Percentiles rank a stretch among this genome's conserved stretches.
Conservation (phyloP, 2,329 filamentous ascomycete species). For the Calonectria naviculata region DNA sequence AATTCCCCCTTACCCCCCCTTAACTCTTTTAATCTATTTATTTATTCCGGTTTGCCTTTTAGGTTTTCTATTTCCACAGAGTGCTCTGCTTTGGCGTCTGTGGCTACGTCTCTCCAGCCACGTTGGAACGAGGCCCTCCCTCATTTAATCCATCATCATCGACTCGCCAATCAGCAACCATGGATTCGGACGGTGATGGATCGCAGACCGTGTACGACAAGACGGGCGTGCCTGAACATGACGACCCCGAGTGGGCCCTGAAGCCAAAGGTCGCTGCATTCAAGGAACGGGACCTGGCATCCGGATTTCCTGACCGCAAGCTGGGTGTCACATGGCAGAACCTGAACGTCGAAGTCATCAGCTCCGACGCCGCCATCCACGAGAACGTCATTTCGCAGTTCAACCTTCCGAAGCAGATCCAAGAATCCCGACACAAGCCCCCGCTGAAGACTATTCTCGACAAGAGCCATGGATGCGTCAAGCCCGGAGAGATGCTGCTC, state of each 20-base stretch:
- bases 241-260: constrained; percentile 55
- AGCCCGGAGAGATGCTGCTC: constrained; percentile 78
- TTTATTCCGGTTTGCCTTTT: background rate
- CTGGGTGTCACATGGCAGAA: constrained; percentile 75
- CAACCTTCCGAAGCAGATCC: constrained; percentile 64
- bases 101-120: constrained; percentile 17
- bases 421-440: constrained; percentile 64
- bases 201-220: constrained; percentile 38
- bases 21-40: background rate
- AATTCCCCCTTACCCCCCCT: constrained; percentile 1
- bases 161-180: constrained; percentile 19
- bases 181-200: constrained; percentile 42
- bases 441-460: constrained; percentile 74
- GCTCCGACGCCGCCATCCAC: constrained; percentile 71
- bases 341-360: constrained; percentile 71
- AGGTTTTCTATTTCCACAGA: constrained; percentile 4
- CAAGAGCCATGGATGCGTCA: constrained; percentile 74
- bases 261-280: constrained; percentile 59
- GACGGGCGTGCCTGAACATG: constrained; percentile 20
- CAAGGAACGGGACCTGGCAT: constrained; percentile 55
- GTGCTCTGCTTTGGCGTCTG: background rate
- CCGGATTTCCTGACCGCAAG: constrained; percentile 58
- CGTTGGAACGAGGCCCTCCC: constrained; percentile 11
- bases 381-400: constrained; percentile 72
- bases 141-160: background rate